Evolutionary conservation across 306 rosid genomes (phyloP).

Genomic region (Inga laurina): DNA sequence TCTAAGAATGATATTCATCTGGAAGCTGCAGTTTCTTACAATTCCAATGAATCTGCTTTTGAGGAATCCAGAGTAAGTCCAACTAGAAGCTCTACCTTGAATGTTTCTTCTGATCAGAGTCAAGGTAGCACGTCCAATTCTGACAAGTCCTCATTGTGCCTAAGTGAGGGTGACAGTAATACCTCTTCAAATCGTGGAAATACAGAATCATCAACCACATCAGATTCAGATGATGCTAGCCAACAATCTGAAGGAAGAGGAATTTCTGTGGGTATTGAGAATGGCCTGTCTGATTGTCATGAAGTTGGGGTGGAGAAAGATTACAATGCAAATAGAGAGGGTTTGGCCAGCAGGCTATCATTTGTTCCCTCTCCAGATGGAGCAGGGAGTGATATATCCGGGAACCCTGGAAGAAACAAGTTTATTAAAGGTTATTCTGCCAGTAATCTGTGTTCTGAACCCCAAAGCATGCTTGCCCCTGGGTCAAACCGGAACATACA

Average conservation of each 20-base stretch:
- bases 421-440: conserved; percentile 52
- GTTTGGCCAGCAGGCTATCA: conserved; percentile 35
- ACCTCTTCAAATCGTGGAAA: conserved; percentile 73
- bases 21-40: conserved; percentile 37
- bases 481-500: conserved; percentile 64
- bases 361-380: conserved; percentile 40
- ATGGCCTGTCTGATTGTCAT: conserved; percentile 49
- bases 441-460: conserved; percentile 59
- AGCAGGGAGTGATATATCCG: conserved; percentile 41
- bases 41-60: conserved; percentile 40
- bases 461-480: conserved; percentile 57
- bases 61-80: conserved; percentile 45
- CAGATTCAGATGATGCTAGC: conserved; percentile 92
- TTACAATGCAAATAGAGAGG: conserved; percentile 42
- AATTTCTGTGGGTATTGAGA: conserved; percentile 44
- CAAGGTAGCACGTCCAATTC: conserved; percentile 57
- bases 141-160: conserved; percentile 81
- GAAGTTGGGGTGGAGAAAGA: conserved; percentile 45
- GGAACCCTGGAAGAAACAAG: conserved; percentile 39
- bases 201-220: conserved; percentile 78
- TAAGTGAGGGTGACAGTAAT: conserved; percentile 87
- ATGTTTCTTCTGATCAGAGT: conserved; percentile 46
- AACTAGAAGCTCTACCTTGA: conserved; percentile 36
- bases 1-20: conserved; percentile 41
- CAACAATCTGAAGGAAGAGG: conserved; percentile 79